Evolutionary conservation across 2,329 filamentous ascomycete species (phyloP).

Genomic region (Sclerotinia trifoliorum): DNA sequence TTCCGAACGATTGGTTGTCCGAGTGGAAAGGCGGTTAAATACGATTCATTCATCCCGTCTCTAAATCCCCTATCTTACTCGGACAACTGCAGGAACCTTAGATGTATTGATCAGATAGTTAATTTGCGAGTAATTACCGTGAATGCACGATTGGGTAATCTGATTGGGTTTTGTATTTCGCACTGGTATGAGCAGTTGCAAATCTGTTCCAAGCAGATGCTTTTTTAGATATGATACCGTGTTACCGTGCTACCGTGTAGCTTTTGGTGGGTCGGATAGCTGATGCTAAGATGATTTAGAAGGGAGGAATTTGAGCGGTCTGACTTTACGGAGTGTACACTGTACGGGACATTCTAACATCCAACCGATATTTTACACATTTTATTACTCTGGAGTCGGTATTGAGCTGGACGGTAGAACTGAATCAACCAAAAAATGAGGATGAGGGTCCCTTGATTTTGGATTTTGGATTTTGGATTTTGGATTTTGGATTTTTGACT

Average conservation of each 20-base stretch:
- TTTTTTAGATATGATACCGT: background rate
- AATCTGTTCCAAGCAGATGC: background rate
- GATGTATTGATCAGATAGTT: background rate
- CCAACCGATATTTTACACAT: conserved; percentile 11
- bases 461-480: too few species aligned
- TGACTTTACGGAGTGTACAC: background rate
- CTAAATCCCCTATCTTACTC: conserved; percentile 7
- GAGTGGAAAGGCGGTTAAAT: conserved; percentile 6
- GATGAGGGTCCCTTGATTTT: background rate
- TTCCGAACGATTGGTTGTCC: conserved; percentile 20
- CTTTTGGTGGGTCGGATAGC: background rate
- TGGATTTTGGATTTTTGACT: too few species aligned
- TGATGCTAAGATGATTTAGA: background rate
- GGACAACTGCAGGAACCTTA: background rate
- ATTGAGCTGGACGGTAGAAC: background rate
- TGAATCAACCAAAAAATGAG: too few species aligned
- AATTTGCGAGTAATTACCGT: conserved; percentile 19
- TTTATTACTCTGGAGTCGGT: conserved; percentile 1
- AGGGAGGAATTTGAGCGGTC: conserved; percentile 8
- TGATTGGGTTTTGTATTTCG: conserved; percentile 9
- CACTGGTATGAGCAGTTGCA: background rate
- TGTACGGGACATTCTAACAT: background rate
- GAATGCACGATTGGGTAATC: background rate
- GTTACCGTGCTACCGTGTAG: background rate
- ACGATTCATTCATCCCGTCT: conserved; percentile 18